Evolutionary conservation across 116 monocot species (phyloP), one percentile per base, ranked within the genome.

Genomic region (Papilionanthe hybrid): DNA sequence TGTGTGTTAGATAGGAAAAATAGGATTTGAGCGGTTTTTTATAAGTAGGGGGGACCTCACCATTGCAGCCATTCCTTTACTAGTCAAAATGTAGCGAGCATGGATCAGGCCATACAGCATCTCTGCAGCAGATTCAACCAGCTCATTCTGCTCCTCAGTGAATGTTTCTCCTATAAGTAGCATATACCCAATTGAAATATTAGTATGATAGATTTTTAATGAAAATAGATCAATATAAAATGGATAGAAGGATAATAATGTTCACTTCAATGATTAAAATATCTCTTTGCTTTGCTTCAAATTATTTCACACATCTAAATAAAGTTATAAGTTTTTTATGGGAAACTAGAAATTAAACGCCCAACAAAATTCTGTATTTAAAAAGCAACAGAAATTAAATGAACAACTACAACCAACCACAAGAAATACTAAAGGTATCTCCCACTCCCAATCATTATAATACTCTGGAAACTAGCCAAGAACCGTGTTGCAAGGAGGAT

Each of bases 41-140:
- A 4, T 37, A 37, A 37, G 4, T 37, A 69, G 42, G 10, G 28
- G 41, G 25, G n/a, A 75, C 47, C 82, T 80, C 75, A 83, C 83
- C 86, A 86, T 83, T 66, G 80, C 83, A 76, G 82, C 72, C 88
- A 88, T 84, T 58, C 88, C 88, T 88, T 85, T 85, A 68, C 60
- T 76, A 17, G 88, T 88, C 55, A 84, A 77, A 76, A 87, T 84
- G 78, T 87, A 87, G 55, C 87, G 81, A 0, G 82, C 79, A 79
- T 88, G 88, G 77, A 88, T 88, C 69, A 88, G 72, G 76, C 88
- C 88, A 82, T 88, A 88, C 37, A 88, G 42, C 85, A 85, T 88
- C 77, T 88, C 88, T 42, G 88, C 88, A 42, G 88, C 88, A 22
- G 88, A 88, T 74, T 87, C 87, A 73, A 87, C 69, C 79, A 83